These are phyloP conservation scores for Malus hybrid DNA, from an alignment of 331 rosid species.

Conservation along the genomic window DNA sequence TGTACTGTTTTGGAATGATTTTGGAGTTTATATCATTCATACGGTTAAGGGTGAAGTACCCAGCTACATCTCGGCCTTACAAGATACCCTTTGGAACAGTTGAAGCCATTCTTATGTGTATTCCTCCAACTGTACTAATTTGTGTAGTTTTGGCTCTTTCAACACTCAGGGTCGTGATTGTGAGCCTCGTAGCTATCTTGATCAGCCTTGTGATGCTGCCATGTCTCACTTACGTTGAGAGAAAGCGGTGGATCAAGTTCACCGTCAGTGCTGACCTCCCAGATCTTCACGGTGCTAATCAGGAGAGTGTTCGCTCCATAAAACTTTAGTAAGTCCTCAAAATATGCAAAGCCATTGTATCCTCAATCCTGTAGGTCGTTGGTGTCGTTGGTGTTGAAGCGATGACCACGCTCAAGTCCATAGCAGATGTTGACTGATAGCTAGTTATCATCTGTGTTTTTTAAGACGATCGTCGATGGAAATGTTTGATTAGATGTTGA, in stretches of 20 bases:
- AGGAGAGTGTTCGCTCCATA: slow-evolving; percentile 17
- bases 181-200: slow-evolving; percentile 54
- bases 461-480: slow-evolving; percentile 17
- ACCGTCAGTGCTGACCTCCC: slow-evolving; percentile 58
- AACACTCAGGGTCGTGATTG: slow-evolving; percentile 39
- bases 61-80: slow-evolving; percentile 67
- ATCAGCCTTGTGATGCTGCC: slow-evolving; percentile 70
- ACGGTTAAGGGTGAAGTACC: slow-evolving; percentile 52
- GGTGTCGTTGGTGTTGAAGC: too few relatives aligned
- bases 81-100: slow-evolving; percentile 58
- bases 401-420: not conserved
- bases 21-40: slow-evolving; percentile 78
- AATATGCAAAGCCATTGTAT: too few relatives aligned
- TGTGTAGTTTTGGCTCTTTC: slow-evolving; percentile 61
- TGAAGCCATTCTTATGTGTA: slow-evolving; percentile 64
- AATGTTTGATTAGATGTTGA: slow-evolving; percentile 1
- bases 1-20: slow-evolving; percentile 93
- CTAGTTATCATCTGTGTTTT: slow-evolving; percentile 8
- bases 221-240: slow-evolving; percentile 46
- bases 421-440: not conserved
- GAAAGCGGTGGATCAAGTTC: slow-evolving; percentile 76
- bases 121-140: slow-evolving; percentile 68
- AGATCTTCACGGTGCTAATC: slow-evolving; percentile 28
- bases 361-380: too few relatives aligned
- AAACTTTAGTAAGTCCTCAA: slow-evolving; percentile 2